Percentiles rank a stretch among this genome's conserved stretches.
phyloP scores from a whole-genome alignment of 2,329 filamentous ascomycete species.

The Emmonsia crescens region DNA sequence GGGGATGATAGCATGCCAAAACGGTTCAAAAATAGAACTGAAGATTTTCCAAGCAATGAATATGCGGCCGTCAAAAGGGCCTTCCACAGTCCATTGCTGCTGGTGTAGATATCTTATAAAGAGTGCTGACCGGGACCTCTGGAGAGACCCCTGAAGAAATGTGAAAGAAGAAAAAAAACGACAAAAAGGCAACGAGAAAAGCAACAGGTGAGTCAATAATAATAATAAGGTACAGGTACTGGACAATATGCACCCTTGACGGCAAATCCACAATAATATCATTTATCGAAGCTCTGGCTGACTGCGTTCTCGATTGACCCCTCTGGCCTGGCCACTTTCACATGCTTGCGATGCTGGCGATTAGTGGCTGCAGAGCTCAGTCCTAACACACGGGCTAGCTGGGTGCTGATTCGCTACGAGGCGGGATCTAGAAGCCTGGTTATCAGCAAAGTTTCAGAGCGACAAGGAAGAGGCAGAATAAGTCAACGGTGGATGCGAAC shows the following conservation, averaged over 20 bases:
- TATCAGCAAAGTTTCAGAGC: neutral
- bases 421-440: neutral
- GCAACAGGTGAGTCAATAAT: neutral
- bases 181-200: neutral
- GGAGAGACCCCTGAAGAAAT: too few species aligned
- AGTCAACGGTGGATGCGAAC: neutral
- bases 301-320: too few species aligned
- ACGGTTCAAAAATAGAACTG: neutral
- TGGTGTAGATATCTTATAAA: neutral
- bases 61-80: neutral
- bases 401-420: neutral
- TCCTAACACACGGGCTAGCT: neutral
- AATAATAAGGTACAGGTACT: neutral
- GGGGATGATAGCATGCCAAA: neutral
- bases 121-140: neutral
- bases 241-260: neutral
- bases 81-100: neutral
- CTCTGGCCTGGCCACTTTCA: slow-evolving; percentile 2
- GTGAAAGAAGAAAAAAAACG: neutral
- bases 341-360: neutral
- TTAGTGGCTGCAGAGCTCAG: neutral
- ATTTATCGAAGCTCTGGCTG: neutral
- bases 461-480: neutral
- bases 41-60: neutral
- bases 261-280: neutral